phyloP scores from a whole-genome alignment of 2,329 filamentous ascomycete species.

The Byssochlamys sp. region DNA sequence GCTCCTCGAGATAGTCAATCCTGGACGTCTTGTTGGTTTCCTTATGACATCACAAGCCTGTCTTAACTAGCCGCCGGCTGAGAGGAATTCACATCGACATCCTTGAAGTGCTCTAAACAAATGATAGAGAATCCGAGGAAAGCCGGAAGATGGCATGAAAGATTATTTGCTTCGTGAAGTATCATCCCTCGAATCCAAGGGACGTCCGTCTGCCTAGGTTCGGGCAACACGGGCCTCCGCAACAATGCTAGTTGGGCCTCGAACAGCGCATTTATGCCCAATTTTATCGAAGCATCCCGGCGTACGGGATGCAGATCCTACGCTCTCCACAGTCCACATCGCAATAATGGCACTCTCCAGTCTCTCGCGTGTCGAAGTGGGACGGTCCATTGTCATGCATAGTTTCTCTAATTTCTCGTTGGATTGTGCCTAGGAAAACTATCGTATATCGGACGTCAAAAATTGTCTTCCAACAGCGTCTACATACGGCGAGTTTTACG shows the following conservation, averaged over 20 bases:
- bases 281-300: constrained; percentile 10
- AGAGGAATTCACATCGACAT: not conserved
- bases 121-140: not conserved
- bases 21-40: not conserved
- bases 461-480: not conserved
- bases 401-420: not conserved
- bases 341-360: not conserved
- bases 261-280: constrained; percentile 19
- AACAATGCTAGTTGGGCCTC: constrained; percentile 15
- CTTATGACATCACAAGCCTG: not conserved
- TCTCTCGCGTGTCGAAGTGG: not conserved
- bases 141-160: not conserved
- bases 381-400: not conserved
- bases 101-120: not conserved
- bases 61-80: not conserved
- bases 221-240: not conserved
- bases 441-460: not conserved
- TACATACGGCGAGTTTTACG: not conserved
- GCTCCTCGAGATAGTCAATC: not conserved
- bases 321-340: constrained; percentile 10
- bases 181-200: not conserved
- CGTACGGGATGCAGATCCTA: constrained; percentile 9
- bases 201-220: not conserved
- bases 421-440: not conserved
- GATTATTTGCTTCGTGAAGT: not conserved